phyloP scores from a whole-genome alignment of 805 yeast species.

The Phaffomyces antillensis region DNA sequence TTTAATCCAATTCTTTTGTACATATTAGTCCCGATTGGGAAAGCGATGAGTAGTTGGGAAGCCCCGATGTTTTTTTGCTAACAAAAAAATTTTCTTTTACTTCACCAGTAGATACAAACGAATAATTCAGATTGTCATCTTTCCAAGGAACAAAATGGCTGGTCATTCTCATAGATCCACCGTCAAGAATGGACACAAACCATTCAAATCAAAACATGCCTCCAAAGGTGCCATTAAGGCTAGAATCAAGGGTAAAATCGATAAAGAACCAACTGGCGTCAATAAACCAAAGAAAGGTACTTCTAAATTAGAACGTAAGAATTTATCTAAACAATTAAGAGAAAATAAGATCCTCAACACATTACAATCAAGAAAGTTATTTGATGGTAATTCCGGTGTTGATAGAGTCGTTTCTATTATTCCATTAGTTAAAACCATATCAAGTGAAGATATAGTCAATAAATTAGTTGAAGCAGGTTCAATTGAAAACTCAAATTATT shows the following conservation, averaged over 20 bases:
- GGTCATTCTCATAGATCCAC: constrained; percentile 83
- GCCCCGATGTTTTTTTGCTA: neutral
- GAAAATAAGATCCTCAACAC: constrained; percentile 59
- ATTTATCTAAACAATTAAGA: constrained; percentile 70
- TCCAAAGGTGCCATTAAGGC: constrained; percentile 84
- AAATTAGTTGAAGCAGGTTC: constrained; percentile 37
- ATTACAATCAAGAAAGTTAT: constrained; percentile 55
- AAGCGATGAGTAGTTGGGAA: constrained; percentile 1
- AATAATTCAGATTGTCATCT: too few species aligned
- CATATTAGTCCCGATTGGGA: neutral
- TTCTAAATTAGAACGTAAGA: constrained; percentile 64
- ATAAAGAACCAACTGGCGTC: constrained; percentile 40
- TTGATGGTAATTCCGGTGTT: constrained; percentile 74
- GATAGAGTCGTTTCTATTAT: constrained; percentile 79
- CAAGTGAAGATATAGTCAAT: constrained; percentile 46
- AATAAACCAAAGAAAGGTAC: constrained; percentile 26
- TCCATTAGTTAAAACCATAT: constrained; percentile 69
- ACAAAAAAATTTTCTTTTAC: neutral
- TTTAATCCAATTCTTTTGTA: neutral
- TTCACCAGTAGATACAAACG: neutral
- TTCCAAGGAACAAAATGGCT: constrained; percentile 38
- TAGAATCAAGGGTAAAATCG: constrained; percentile 79
- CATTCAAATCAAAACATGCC: constrained; percentile 88
- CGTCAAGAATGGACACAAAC: constrained; percentile 76
- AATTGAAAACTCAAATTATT: constrained; percentile 25